A percentile compares a stretch with the other conserved stretches of the same genome.
These are phyloP conservation scores for Candida taoyuanica DNA, from an alignment of 805 yeast genomes.

Conservation along the genomic window DNA sequence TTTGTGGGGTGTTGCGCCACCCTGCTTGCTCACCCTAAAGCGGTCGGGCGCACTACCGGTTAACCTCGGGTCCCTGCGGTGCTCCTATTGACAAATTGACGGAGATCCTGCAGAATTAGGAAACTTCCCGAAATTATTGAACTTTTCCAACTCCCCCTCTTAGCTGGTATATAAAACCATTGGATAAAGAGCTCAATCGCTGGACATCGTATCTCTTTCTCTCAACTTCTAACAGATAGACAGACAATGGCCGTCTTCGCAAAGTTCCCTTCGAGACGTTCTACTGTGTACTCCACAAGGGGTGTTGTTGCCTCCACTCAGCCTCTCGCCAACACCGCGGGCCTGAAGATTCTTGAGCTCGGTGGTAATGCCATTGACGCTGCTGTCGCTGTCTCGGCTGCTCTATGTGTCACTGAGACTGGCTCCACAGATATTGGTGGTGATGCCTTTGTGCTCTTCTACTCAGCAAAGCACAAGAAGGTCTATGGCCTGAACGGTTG, in stretches of 20 bases:
- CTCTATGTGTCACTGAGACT: conserved; percentile 52
- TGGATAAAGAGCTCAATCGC: too few relatives aligned
- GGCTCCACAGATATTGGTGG: conserved; percentile 64
- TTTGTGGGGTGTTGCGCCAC: too few relatives aligned
- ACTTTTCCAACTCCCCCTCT: too few relatives aligned
- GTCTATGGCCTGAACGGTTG: conserved; percentile 72
- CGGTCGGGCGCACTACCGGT: too few relatives aligned
- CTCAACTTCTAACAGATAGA: too few relatives aligned
- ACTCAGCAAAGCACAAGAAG: conserved; percentile 42
- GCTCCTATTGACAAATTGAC: too few relatives aligned
- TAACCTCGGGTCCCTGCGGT: too few relatives aligned
- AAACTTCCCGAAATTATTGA: too few relatives aligned
- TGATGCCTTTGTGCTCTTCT: conserved; percentile 61
- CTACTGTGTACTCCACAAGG: conserved; percentile 66
- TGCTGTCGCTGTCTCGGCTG: conserved; percentile 55
- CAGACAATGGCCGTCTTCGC: conserved; percentile 6
- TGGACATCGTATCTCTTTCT: too few relatives aligned
- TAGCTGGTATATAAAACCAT: too few relatives aligned
- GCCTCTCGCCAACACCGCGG: conserved; percentile 74
- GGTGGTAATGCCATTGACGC: conserved; percentile 78
- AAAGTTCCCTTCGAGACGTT: conserved; percentile 53
- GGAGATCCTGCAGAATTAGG: too few relatives aligned
- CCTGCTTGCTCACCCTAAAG: too few relatives aligned
- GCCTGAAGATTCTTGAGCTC: conserved; percentile 53
- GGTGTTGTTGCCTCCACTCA: conserved; percentile 76